Conservation (phyloP, 1,284 basidiomycete genomes). For the Pyrrhoderma lamaoense region DNA sequence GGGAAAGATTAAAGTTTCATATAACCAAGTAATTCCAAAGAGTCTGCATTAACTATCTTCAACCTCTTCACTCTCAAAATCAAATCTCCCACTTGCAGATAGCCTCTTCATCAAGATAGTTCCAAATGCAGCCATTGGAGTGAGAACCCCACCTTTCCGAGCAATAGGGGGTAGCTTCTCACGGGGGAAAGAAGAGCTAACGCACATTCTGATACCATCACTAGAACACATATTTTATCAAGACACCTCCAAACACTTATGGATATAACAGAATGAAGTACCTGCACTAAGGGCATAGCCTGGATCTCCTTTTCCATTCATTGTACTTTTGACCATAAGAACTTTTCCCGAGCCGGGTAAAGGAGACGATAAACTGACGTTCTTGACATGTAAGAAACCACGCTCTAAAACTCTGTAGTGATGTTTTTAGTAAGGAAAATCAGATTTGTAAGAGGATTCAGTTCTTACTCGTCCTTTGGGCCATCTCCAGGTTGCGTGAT, state of each 20-base stretch:
- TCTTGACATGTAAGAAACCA: conserved; percentile 51
- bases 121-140: conserved; percentile 72
- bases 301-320: conserved; percentile 68
- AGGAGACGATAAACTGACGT: conserved; percentile 43
- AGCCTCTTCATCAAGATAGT: conserved; percentile 63
- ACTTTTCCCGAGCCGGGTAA: conserved; percentile 33
- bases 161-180: conserved; percentile 47
- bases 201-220: conserved; percentile 71
- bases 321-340: conserved; percentile 51
- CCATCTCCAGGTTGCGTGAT: conserved; percentile 54
- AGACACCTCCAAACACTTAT: no score
- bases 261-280: conserved; percentile 22
- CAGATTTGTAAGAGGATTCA: background rate
- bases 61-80: conserved; percentile 18
- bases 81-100: conserved; percentile 43
- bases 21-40: no score
- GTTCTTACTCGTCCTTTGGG: conserved; percentile 50
- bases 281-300: conserved; percentile 67
- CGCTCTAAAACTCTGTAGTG: conserved; percentile 42
- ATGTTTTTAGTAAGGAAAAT: background rate
- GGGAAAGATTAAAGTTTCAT: no score
- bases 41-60: no score
- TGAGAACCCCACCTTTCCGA: conserved; percentile 67
- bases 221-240: conserved; percentile 31
- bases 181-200: conserved; percentile 48